A percentile compares a stretch with the other conserved stretches of the same genome.
These are phyloP conservation scores for Neurospora intermedia DNA, from an alignment of 495 filamentous ascomycete genomes.

Conservation along the genomic window DNA sequence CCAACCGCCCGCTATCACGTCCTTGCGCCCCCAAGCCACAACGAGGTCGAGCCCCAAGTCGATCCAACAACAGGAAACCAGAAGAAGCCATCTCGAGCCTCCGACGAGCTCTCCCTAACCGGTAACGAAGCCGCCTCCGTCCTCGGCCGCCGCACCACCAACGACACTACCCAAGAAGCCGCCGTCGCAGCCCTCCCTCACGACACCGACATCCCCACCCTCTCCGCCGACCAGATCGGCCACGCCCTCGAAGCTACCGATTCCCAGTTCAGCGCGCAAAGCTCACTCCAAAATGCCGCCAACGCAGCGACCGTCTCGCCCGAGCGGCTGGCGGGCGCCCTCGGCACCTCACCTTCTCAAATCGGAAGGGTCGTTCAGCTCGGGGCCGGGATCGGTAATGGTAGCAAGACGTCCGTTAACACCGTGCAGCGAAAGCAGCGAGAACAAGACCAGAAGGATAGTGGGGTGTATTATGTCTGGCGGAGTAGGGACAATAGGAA, in stretches of 20 bases:
- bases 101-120: background rate
- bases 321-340: background rate
- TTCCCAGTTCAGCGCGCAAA: background rate
- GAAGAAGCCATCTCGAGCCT: background rate
- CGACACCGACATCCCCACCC: background rate
- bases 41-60: background rate
- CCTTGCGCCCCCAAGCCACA: background rate
- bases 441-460: background rate
- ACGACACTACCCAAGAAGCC: background rate
- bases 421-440: background rate
- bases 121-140: background rate
- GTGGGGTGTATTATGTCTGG: constrained; percentile 18
- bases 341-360: background rate
- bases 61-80: background rate
- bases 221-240: background rate
- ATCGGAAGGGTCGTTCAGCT: background rate
- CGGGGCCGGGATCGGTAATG: background rate
- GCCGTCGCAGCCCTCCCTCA: background rate
- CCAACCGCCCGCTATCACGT: constrained; percentile 14
- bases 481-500: constrained; percentile 64
- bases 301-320: background rate
- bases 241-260: background rate
- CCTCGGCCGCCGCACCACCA: background rate
- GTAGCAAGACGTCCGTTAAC: background rate
- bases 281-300: background rate